A percentile compares a stretch with the other conserved stretches of the same genome.
phyloP scores from a whole-genome alignment of 1,284 basidiomycete species.

The Ustilago crameri region DNA sequence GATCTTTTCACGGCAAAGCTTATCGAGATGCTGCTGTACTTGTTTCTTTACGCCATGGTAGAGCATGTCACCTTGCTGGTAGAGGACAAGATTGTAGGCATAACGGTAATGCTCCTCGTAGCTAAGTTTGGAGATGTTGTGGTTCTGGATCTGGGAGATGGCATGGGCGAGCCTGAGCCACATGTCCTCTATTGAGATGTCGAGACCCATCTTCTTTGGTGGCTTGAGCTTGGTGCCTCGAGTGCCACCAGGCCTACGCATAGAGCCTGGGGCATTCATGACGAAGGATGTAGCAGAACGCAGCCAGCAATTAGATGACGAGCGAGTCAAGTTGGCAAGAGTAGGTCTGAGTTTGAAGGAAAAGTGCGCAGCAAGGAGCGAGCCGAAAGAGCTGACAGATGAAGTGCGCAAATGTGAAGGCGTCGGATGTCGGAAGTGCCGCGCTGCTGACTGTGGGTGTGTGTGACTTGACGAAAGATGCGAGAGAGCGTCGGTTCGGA shows the following conservation, averaged over 20 bases:
- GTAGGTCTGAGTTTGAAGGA: not conserved
- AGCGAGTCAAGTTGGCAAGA: not conserved
- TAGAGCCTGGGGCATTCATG: slow-evolving; percentile 50
- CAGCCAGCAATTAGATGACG: not conserved
- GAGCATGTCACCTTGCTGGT: slow-evolving; percentile 83
- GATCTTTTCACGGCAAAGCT: slow-evolving; percentile 80
- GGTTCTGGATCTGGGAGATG: slow-evolving; percentile 93
- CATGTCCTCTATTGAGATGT: slow-evolving; percentile 61
- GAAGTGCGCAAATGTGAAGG: no score
- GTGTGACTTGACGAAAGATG: no score
- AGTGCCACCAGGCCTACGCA: slow-evolving; percentile 40
- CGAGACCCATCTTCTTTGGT: slow-evolving; percentile 59
- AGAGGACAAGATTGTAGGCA: slow-evolving; percentile 65
- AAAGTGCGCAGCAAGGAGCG: not conserved
- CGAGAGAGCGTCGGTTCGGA: no score
- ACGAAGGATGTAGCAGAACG: not conserved
- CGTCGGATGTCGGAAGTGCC: no score
- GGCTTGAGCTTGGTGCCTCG: slow-evolving; percentile 50
- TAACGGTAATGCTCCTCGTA: slow-evolving; percentile 90
- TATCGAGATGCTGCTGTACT: slow-evolving; percentile 83
- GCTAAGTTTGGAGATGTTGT: slow-evolving; percentile 89
- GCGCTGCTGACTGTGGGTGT: no score
- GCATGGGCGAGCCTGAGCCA: slow-evolving; percentile 83
- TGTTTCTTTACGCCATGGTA: slow-evolving; percentile 87
- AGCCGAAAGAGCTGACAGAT: not conserved